These are phyloP conservation scores for Alternaria infectoria DNA, from an alignment of 2,329 filamentous ascomycete genomes.

Conservation along the genomic window DNA sequence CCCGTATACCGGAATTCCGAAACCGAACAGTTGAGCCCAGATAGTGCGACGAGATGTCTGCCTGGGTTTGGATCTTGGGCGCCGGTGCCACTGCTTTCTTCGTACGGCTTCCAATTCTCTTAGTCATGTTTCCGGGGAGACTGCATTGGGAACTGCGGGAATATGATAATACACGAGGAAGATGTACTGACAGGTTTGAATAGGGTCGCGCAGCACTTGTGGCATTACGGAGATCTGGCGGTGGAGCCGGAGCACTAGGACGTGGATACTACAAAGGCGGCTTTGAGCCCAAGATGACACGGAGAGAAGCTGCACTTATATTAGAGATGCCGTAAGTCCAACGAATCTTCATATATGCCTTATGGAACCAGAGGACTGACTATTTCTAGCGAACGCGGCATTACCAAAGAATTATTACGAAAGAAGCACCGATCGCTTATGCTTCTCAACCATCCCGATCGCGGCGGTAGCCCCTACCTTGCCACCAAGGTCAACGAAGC, in stretches of 20 bases:
- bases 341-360: too few species aligned
- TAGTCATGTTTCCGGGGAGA: accelerated
- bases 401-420: slow-evolving; percentile 92
- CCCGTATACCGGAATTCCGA: not conserved
- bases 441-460: slow-evolving; percentile 97
- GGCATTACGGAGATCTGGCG: slow-evolving; percentile 80
- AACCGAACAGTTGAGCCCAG: not conserved
- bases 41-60: slow-evolving; percentile 55
- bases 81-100: slow-evolving; percentile 71
- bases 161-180: not conserved
- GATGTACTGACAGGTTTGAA: slow-evolving; percentile 14
- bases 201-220: slow-evolving; percentile 92
- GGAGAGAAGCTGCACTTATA: slow-evolving; percentile 88
- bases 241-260: slow-evolving; percentile 74
- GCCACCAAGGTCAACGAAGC: slow-evolving; percentile 99
- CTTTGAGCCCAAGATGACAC: slow-evolving; percentile 95
- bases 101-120: slow-evolving; percentile 49
- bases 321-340: slow-evolving; percentile 83
- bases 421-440: slow-evolving; percentile 96
- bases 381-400: slow-evolving; percentile 72
- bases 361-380: too few species aligned
- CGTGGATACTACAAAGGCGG: slow-evolving; percentile 97
- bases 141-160: not conserved
- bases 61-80: slow-evolving; percentile 65
- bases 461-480: slow-evolving; percentile 93